phyloP scores from a whole-genome alignment of 2,329 filamentous ascomycete genomes.

The Elsinoe australis region DNA sequence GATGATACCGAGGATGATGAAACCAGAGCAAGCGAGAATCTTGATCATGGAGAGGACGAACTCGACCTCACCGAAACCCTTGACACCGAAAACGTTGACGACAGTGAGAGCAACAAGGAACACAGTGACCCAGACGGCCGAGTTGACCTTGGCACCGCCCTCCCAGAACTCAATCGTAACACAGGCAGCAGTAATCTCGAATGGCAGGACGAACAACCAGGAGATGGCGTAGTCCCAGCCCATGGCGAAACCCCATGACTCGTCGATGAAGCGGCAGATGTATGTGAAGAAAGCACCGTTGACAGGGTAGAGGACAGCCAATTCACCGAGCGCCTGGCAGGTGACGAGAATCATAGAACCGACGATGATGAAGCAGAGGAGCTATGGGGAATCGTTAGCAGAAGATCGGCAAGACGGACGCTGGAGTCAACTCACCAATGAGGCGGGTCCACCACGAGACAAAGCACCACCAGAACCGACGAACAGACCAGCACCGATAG shows the following conservation, averaged over 20 bases:
- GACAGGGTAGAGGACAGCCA: conserved; percentile 34
- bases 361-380: conserved; percentile 29
- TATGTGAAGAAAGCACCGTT: conserved; percentile 35
- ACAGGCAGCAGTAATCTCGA: conserved; percentile 28
- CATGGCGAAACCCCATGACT: conserved; percentile 30
- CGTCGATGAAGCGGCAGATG: conserved; percentile 39
- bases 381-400: conserved; percentile 17
- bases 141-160: conserved; percentile 24
- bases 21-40: conserved; percentile 46
- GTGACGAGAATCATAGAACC: conserved; percentile 32
- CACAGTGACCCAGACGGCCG: conserved; percentile 29
- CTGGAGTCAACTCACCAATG: conserved; percentile 30
- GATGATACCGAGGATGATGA: conserved; percentile 57
- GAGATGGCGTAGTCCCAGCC: conserved; percentile 29
- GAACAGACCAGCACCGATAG: conserved; percentile 46
- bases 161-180: conserved; percentile 23
- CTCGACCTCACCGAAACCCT: conserved; percentile 32
- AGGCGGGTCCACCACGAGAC: conserved; percentile 40
- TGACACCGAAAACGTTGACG: conserved; percentile 31
- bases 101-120: conserved; percentile 28
- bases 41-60: conserved; percentile 33
- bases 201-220: conserved; percentile 29
- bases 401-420: neutral
- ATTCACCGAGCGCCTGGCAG: conserved; percentile 33
- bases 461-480: conserved; percentile 42